A percentile compares a stretch with the other conserved stretches of the same genome.
Conservation (phyloP, 2,329 filamentous ascomycete species). For the Cadophora malorum region DNA sequence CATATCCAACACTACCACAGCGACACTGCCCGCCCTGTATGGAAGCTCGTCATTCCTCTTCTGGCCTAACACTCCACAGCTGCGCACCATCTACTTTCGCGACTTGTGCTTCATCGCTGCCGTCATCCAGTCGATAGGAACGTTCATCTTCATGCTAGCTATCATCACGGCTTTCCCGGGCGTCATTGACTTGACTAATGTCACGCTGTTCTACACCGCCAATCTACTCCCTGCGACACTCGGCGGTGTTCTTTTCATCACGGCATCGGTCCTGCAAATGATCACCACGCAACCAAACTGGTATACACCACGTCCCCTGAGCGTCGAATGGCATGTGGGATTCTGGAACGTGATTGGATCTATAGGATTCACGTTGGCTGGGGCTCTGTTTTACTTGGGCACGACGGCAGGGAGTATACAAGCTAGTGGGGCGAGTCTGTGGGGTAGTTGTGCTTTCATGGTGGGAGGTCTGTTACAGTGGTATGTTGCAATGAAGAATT, state of each 20-base stretch:
- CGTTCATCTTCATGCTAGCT: slow-evolving; percentile 33
- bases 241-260: slow-evolving; percentile 35
- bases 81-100: slow-evolving; percentile 23
- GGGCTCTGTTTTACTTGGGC: slow-evolving; percentile 28
- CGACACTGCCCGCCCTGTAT: slow-evolving; percentile 26
- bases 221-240: slow-evolving; percentile 36
- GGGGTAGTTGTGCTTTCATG: slow-evolving; percentile 38
- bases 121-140: slow-evolving; percentile 33
- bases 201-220: slow-evolving; percentile 15
- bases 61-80: slow-evolving; percentile 28
- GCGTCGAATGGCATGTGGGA: slow-evolving; percentile 33
- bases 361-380: slow-evolving; percentile 35
- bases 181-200: slow-evolving; percentile 32
- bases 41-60: slow-evolving; percentile 33
- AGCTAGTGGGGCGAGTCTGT: slow-evolving; percentile 31
- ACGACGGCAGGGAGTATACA: slow-evolving; percentile 23
- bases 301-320: slow-evolving; percentile 26
- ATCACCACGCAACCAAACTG: slow-evolving; percentile 30
- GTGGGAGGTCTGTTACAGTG: slow-evolving; percentile 35
- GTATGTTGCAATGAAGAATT: slow-evolving; percentile 35
- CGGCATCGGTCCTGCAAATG: slow-evolving; percentile 27
- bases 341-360: slow-evolving; percentile 33
- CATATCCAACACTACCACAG: slow-evolving; percentile 5
- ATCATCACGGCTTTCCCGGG: slow-evolving; percentile 34
- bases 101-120: slow-evolving; percentile 29